Evolutionary conservation across 2,329 filamentous ascomycete genomes (phyloP), one percentile per base, ranked within the genome.

Genomic region (Monosporascus sp.): DNA sequence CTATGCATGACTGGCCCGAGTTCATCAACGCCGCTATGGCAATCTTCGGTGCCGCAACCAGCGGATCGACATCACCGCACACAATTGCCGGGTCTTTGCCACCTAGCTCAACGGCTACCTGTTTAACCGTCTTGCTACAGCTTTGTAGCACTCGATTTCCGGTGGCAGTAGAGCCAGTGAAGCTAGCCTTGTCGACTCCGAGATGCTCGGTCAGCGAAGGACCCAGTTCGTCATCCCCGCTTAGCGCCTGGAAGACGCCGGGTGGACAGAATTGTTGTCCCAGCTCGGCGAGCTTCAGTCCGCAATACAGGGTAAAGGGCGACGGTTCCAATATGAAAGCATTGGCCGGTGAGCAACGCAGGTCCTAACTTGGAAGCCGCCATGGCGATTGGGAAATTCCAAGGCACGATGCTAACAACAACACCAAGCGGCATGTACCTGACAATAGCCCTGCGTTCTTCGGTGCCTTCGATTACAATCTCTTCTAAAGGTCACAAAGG

Each of bases 1-100:
- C 72, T 24, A 78, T 72, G 60, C 78, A 80, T 40, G 78, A 71
- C 60, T 84, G 80, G 9, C 78, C 78, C 2, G 73, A 73, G 65
- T 80, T 80, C 55, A 74, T 16, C n/a, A 63, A 52, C 3, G 58
- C 50, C 3, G 51, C 68, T 66, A 77, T 77, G 5, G 76, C 74
- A n/a, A 74, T 52, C 40, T 48, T 54, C 16, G 51, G 16, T 6
- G 48, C 49, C 16, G 54, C 61, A 5, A 56, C 58, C 20, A 58
- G 61, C 4, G 84, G 69, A 53, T 86, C 78, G 7, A 85, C 79
- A 56, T 85, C 81, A 0, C 75, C 74, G 35, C 77, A 74, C 37
- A 85, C 72, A 58, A 86, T 82, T n/a, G 79, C 77, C 1, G 82
- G 75, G 55, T 85, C 81, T 60, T 86, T 86, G 35, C 82, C 82